These are phyloP conservation scores for Coprinopsis sp. DNA, from an alignment of 768 basidiomycete genomes.

Conservation along the genomic window DNA sequence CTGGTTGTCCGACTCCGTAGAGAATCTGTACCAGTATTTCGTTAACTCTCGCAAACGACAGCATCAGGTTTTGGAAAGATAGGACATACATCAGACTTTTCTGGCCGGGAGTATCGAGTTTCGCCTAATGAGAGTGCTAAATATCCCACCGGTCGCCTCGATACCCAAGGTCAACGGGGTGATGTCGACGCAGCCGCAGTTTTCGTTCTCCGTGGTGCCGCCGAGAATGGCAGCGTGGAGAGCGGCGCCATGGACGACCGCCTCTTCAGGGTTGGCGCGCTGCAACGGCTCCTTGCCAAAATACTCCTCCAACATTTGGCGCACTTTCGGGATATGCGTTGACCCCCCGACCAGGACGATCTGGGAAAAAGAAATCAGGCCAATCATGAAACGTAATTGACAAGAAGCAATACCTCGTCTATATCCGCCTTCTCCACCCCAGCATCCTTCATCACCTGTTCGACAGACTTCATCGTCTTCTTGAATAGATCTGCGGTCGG, in stretches of 20 bases:
- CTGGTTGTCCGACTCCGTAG: constrained; percentile 88
- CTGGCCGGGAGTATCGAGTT: constrained; percentile 50
- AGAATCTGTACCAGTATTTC: constrained; percentile 45
- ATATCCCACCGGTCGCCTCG: constrained; percentile 63
- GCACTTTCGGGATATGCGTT: constrained; percentile 67
- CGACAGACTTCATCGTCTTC: constrained; percentile 82
- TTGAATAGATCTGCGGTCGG: constrained; percentile 79
- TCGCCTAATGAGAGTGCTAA: constrained; percentile 49
- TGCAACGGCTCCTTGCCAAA: constrained; percentile 66
- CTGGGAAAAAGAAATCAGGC: constrained; percentile 15
- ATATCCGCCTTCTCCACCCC: constrained; percentile 74
- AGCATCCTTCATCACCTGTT: constrained; percentile 80
- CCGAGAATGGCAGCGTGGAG: constrained; percentile 64
- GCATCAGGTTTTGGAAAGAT: too few species aligned
- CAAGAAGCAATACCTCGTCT: constrained; percentile 44
- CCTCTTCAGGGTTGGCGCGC: constrained; percentile 70
- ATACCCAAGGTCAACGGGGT: constrained; percentile 54
- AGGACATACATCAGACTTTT: constrained; percentile 34
- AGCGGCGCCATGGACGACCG: constrained; percentile 70
- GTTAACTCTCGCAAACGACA: background rate
- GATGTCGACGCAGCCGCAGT: constrained; percentile 52
- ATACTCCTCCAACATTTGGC: constrained; percentile 61
- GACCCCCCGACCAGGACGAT: constrained; percentile 57
- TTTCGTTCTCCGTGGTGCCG: constrained; percentile 48
- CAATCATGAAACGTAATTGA: background rate